These are phyloP conservation scores for Aspergillus wentii DNA, from an alignment of 495 filamentous ascomycete species.

Conservation along the genomic window DNA sequence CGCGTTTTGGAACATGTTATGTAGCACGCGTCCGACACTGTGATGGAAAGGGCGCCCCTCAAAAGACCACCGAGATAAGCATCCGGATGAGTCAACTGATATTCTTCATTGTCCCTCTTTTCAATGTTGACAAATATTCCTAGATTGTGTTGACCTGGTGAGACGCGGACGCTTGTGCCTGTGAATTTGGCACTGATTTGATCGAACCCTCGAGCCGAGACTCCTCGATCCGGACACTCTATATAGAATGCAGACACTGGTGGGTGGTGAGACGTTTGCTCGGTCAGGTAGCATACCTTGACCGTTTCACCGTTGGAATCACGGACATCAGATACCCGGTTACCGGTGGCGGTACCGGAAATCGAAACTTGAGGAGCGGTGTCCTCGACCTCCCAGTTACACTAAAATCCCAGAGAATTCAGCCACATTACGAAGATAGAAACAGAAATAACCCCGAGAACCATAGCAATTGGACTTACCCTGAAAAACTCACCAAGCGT, in stretches of 20 bases:
- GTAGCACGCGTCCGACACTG: slow-evolving; percentile 82
- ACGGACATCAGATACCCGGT: slow-evolving; percentile 22
- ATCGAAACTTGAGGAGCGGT: slow-evolving; percentile 43
- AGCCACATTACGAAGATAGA: slow-evolving; percentile 10
- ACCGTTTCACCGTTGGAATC: slow-evolving; percentile 50
- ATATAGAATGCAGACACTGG: slow-evolving; percentile 96
- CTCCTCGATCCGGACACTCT: slow-evolving; percentile 85
- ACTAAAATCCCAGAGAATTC: slow-evolving; percentile 48
- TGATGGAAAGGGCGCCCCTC: slow-evolving; percentile 75
- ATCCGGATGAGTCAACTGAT: slow-evolving; percentile 89
- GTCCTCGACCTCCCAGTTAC: slow-evolving; percentile 89
- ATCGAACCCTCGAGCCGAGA: slow-evolving; percentile 86
- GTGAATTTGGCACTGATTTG: slow-evolving; percentile 98
- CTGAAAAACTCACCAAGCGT: slow-evolving; percentile 97
- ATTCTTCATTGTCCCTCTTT: slow-evolving; percentile 77
- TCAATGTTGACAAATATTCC: slow-evolving; percentile 91
- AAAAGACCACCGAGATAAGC: slow-evolving; percentile 90
- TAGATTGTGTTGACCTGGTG: slow-evolving; percentile 86
- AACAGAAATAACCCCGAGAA: not conserved
- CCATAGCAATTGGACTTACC: slow-evolving; percentile 42
- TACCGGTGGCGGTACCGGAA: slow-evolving; percentile 33
- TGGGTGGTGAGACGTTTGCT: slow-evolving; percentile 98
- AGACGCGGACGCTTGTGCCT: slow-evolving; percentile 86
- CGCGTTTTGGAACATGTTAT: slow-evolving; percentile 81
- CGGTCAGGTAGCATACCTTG: slow-evolving; percentile 86